These are phyloP conservation scores for Xylaria arbuscula DNA, from an alignment of 2,329 filamentous ascomycete genomes.

Conservation along the genomic window DNA sequence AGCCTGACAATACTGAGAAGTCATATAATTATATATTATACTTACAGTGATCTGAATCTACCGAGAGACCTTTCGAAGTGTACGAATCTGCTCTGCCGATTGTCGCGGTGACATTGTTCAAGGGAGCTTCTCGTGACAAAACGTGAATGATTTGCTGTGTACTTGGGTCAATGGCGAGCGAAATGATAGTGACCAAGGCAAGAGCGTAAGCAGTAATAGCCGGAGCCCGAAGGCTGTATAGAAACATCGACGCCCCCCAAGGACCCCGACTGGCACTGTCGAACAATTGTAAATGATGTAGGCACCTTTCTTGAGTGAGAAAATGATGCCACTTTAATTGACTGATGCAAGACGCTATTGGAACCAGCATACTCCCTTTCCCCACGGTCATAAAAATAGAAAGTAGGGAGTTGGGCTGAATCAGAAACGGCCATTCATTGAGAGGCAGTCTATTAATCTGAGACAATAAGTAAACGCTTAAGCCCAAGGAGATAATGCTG, in stretches of 20 bases:
- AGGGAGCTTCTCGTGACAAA: background rate
- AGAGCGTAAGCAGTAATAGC: background rate
- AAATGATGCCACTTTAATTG: conserved; percentile 54
- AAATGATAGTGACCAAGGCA: conserved; percentile 28
- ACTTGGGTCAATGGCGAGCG: conserved; percentile 35
- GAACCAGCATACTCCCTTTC: conserved; percentile 48
- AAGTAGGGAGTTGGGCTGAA: conserved; percentile 51
- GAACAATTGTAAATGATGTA: conserved; percentile 47
- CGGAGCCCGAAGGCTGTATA: background rate
- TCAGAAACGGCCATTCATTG: conserved; percentile 28
- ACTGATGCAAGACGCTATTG: conserved; percentile 48
- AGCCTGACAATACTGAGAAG: too few relatives aligned
- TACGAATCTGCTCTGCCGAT: too few relatives aligned
- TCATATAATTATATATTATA: too few relatives aligned
- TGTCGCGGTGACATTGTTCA: conserved; percentile 14
- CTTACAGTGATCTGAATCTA: too few relatives aligned
- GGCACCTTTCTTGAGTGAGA: conserved; percentile 30
- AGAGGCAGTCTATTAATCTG: background rate
- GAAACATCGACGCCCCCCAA: conserved; percentile 40
- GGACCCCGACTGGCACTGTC: conserved; percentile 48
- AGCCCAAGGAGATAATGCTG: conserved; percentile 14
- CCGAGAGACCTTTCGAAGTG: too few relatives aligned
- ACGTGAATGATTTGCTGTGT: conserved; percentile 35
- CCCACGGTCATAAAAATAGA: conserved; percentile 50
- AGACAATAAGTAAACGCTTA: conserved; percentile 4